phyloP scores from a whole-genome alignment of 2,329 filamentous ascomycete species.

The Niveomyces coronatus region DNA sequence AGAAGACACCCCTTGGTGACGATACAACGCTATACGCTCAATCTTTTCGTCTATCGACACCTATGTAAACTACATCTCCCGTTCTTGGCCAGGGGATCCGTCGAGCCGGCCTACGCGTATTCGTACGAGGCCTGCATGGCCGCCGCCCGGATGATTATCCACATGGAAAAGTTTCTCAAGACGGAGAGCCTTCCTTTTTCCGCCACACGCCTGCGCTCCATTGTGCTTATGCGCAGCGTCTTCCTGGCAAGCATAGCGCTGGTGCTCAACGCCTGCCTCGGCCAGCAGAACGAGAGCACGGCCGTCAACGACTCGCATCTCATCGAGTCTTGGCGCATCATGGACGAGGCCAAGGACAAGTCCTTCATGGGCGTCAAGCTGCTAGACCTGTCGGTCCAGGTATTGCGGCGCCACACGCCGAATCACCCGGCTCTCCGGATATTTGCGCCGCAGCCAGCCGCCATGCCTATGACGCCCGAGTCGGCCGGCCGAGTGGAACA shows the following conservation, averaged over 20 bases:
- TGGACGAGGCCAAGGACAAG: slow-evolving; percentile 21
- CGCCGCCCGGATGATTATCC: slow-evolving; percentile 22
- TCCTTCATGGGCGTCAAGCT: slow-evolving; percentile 21
- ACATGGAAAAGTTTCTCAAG: slow-evolving; percentile 20
- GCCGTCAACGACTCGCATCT: slow-evolving; percentile 18
- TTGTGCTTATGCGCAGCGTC: slow-evolving; percentile 22
- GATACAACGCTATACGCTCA: slow-evolving; percentile 24
- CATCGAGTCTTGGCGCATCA: slow-evolving; percentile 22
- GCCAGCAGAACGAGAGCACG: slow-evolving; percentile 15
- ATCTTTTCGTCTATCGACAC: slow-evolving; percentile 23
- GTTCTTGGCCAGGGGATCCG: slow-evolving; percentile 23
- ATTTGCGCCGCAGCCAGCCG: slow-evolving; percentile 11
- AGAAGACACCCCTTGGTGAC: slow-evolving; percentile 16
- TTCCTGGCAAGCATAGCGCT: slow-evolving; percentile 25
- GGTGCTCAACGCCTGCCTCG: slow-evolving; percentile 23
- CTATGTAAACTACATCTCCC: slow-evolving; percentile 26
- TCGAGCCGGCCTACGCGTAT: slow-evolving; percentile 22
- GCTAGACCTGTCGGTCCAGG: slow-evolving; percentile 20
- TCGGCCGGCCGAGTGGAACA: slow-evolving; percentile 15
- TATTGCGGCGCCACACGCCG: slow-evolving; percentile 22
- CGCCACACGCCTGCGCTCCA: slow-evolving; percentile 19
- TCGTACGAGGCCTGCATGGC: slow-evolving; percentile 23
- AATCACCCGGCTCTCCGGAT: slow-evolving; percentile 15
- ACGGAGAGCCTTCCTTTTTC: slow-evolving; percentile 18
- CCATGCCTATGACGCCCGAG: slow-evolving; percentile 19